Percentiles rank a stretch among this genome's conserved stretches.
Conservation (phyloP, 331 rosid species). For the Quercus lobata region DNA sequence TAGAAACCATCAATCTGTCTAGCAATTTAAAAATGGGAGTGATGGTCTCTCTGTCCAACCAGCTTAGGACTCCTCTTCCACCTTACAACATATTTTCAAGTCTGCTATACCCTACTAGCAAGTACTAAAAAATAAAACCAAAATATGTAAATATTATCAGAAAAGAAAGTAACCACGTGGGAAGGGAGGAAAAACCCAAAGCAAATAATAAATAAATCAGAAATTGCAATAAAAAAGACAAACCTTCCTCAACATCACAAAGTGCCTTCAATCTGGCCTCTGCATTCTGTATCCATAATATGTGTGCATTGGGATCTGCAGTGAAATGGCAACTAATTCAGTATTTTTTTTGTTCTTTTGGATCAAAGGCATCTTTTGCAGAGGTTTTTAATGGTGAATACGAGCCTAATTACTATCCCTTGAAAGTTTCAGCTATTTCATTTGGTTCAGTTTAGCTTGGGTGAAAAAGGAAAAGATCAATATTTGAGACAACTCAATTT, state of each 20-base stretch:
- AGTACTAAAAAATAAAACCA: not conserved
- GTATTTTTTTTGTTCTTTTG: not conserved
- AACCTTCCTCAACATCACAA: constrained; percentile 71
- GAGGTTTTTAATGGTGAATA: not conserved
- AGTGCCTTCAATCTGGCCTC: constrained; percentile 77
- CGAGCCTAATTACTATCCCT: not conserved
- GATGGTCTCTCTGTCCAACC: not conserved
- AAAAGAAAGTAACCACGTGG: not conserved
- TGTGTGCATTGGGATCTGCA: constrained; percentile 93
- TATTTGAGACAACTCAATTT: not conserved
- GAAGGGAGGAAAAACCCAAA: not conserved
- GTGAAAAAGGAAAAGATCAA: not conserved
- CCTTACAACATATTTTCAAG: not conserved
- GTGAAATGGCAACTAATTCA: constrained; percentile 8
- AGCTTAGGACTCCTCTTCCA: not conserved
- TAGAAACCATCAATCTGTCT: not conserved
- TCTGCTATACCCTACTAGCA: not conserved
- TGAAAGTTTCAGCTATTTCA: not conserved
- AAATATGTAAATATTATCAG: not conserved
- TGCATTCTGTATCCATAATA: constrained; percentile 77
- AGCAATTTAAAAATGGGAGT: not conserved
- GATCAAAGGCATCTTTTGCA: not conserved
- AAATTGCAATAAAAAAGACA: constrained; percentile 16
- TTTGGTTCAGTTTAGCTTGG: not conserved
- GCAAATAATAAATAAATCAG: not conserved